Evolutionary conservation across 139 green algal species (phyloP), one percentile per base, ranked within the genome.

Genomic region (Picochlorum sp.): DNA sequence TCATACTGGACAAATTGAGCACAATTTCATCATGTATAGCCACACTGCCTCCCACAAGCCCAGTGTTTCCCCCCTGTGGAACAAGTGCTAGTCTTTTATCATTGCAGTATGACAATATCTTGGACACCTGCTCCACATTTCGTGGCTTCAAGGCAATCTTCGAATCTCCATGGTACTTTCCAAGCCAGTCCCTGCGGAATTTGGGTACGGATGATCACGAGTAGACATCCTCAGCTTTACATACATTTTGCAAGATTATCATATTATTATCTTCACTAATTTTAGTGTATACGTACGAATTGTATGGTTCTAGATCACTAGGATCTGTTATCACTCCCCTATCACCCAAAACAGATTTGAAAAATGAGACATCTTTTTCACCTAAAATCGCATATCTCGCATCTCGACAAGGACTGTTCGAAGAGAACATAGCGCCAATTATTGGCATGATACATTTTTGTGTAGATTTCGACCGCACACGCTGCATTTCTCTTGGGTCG

Each of bases 51-150:
- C 91, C 89, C 16, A 96, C 90, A 16, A 99, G 77, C 0, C 92
- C 91, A 5, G 92, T 96, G 70, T 98, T 97, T 29, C 91, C 91
- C 3, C 87, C 85, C 75, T 97, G 89, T 1, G 93, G 93, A 36
- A 96, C 85, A 2, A 99, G 81, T 3, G 89, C 86, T 37, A 99
- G 64, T 1, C 74, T 62, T 2, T 77, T 60, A 18, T 64, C 39
- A 61, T 79, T 74, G 80, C 86, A 95, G 74, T 94, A 74, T 3
- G 50, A 18, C 37, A 97, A 65, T 0, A 96, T 28, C 16, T 70
- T 41, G 0, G 87, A 85, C 4, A 90, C 83, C 63, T 96, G 75
- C n/a, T 79, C 32, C 0, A 75, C 83, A 24, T 55, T 84, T 6
- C 53, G 45, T 0, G 85, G 84, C 35, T 67, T 64, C 16, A 95